Evolutionary conservation across 495 filamentous ascomycete species (phyloP).

Genomic region (Parmelia sp.): DNA sequence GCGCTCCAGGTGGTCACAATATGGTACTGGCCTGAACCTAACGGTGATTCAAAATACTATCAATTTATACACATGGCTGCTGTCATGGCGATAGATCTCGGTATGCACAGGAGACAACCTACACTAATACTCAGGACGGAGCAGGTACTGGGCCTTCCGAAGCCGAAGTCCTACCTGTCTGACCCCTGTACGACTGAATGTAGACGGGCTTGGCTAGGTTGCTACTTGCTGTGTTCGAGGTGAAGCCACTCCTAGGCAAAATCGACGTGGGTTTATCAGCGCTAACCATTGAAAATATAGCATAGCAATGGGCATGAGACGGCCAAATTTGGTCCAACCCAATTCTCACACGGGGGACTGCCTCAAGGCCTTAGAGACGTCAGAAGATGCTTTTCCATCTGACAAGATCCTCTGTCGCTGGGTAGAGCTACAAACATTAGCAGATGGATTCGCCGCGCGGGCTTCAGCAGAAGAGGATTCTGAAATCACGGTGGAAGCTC

Average conservation of each 20-base stretch:
- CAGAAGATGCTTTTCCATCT: conserved; percentile 62
- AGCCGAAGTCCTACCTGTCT: conserved; percentile 40
- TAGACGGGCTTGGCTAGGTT: conserved; percentile 70
- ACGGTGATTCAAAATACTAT: conserved; percentile 87
- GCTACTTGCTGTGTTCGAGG: conserved; percentile 68
- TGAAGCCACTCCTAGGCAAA: conserved; percentile 28
- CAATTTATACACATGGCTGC: conserved; percentile 80
- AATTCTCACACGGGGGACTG: conserved; percentile 81
- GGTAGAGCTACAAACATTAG: conserved; percentile 69
- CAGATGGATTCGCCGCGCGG: conserved; percentile 51
- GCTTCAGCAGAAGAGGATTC: conserved; percentile 33
- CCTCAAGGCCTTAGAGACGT: conserved; percentile 63
- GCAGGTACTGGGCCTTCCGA: conserved; percentile 30
- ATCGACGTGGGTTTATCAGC: background rate
- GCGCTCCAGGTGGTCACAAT: conserved; percentile 62
- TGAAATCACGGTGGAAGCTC: conserved; percentile 48
- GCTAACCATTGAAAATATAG: conserved; percentile 61
- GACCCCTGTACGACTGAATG: conserved; percentile 65
- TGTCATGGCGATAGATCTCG: conserved; percentile 81
- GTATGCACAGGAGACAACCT: conserved; percentile 51
- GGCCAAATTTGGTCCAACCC: conserved; percentile 78
- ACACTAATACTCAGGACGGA: conserved; percentile 18
- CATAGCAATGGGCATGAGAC: conserved; percentile 68
- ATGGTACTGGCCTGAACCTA: conserved; percentile 79
- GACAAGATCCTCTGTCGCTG: conserved; percentile 70